Evolutionary conservation across 345 rosid genomes (phyloP).

Genomic region (Acer yangbiense): DNA sequence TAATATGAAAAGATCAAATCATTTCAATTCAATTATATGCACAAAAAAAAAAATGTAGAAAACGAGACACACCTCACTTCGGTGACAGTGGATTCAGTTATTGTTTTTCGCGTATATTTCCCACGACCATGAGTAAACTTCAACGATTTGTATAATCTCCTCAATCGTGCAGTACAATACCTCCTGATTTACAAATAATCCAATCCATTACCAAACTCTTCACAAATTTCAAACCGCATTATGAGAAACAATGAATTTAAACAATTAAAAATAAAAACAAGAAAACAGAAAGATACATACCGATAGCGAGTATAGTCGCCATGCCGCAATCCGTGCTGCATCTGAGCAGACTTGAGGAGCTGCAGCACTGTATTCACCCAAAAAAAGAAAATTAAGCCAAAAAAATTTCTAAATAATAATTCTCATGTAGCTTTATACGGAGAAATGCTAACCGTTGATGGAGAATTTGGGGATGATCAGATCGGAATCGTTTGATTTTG

Average conservation of each 20-base stretch:
- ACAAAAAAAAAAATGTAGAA: neutral
- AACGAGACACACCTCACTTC: slow-evolving; percentile 73
- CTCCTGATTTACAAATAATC: slow-evolving; percentile 56
- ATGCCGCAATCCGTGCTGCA: slow-evolving; percentile 98
- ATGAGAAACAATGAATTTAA: neutral
- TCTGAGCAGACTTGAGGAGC: slow-evolving; percentile 86
- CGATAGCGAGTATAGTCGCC: slow-evolving; percentile 93
- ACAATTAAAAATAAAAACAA: neutral
- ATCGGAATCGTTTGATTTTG: slow-evolving; percentile 48
- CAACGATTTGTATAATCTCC: slow-evolving; percentile 91
- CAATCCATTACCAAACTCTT: slow-evolving; percentile 16
- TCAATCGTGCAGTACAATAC: slow-evolving; percentile 91
- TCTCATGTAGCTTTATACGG: neutral
- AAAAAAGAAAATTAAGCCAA: neutral
- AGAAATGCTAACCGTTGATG: slow-evolving; percentile 57
- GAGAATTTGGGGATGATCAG: slow-evolving; percentile 74
- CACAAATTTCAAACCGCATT: neutral
- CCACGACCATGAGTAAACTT: slow-evolving; percentile 98
- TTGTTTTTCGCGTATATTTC: slow-evolving; percentile 65
- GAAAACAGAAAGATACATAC: slow-evolving; percentile 29
- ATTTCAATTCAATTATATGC: neutral
- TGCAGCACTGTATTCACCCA: slow-evolving; percentile 61
- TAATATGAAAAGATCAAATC: neutral
- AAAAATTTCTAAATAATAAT: neutral
- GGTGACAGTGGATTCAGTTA: slow-evolving; percentile 81